Evolutionary conservation across 148 eudicot genomes (phyloP), one percentile per base, ranked within the genome.

Genomic region (Rhododendron ovatum): DNA sequence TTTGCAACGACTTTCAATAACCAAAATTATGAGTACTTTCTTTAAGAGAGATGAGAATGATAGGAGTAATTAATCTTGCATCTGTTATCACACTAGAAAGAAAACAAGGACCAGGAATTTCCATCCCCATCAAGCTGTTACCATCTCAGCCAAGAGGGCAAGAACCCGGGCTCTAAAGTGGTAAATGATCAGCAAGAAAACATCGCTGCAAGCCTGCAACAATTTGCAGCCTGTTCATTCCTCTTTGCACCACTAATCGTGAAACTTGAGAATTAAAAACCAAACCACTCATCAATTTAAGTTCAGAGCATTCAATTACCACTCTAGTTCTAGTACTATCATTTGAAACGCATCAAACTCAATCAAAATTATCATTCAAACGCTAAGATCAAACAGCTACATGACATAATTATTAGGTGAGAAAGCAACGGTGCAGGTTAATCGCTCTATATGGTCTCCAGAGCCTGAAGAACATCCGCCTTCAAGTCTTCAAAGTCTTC

Each of bases 401-500:
- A 9, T 8, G 71, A n/a, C 12, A 65, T 0, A 65, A 65, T 67
- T 26, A 71, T 71, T 13, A 65, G 2, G 75, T 26, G 37, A 30
- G 7, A 71, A 30, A 71, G 18, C 76, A 71, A 30, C 9, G 39
- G 76, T 4, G 76, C 75, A 69, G 75, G 75, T 69, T 30, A 71
- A 71, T 33, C 9, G 41, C 76, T 71, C 73, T 71, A 71, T 71
- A 71, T 71, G 39, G 76, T 14, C 76, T 14, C 76, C 76, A 71
- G 76, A 71, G 76, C 76, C 76, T 71, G 39, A 71, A 71, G 76
- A 71, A 71, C 76, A 85, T 95, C 98, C 84, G 92, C 90, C 91
- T 92, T 89, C 92, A 95, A 86, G 86, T 95, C 98, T 87, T 92
- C 98, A 47, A 90, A 95, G 86, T 91, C 95, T 85, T 95, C 98